These are phyloP conservation scores for Trichomonas gallinae DNA, from an alignment of 208 protist species.

Conservation along the genomic window DNA sequence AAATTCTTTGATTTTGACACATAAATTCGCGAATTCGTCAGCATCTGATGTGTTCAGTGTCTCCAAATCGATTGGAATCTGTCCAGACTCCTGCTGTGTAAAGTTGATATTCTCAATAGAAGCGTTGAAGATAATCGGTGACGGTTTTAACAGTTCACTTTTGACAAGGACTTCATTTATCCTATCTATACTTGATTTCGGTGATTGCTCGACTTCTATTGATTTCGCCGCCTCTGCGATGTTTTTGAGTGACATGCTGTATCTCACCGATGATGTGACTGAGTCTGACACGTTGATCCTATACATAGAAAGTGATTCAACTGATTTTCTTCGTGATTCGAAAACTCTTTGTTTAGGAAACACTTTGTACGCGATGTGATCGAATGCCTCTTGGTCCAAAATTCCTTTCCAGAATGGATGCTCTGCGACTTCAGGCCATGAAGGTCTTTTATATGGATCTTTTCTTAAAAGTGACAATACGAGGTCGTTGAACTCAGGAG, in stretches of 20 bases:
- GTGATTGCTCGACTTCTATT: background rate
- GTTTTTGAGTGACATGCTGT: background rate
- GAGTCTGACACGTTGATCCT: background rate
- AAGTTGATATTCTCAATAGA: background rate
- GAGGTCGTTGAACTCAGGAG: background rate
- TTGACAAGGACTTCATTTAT: background rate
- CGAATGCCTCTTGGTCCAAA: background rate
- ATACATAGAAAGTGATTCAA: background rate
- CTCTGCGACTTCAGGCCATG: background rate
- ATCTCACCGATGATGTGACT: background rate
- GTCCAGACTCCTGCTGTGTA: background rate
- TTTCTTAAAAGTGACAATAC: background rate
- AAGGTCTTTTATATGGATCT: constrained; percentile 6
- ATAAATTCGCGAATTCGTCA: background rate
- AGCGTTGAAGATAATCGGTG: background rate
- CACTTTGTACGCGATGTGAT: background rate
- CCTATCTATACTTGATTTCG: background rate
- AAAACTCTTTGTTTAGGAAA: background rate
- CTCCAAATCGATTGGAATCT: background rate
- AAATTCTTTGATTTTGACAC: background rate
- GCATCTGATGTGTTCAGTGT: background rate
- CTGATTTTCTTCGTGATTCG: background rate
- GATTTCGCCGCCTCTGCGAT: background rate
- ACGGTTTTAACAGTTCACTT: background rate
- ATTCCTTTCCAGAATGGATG: background rate